Base-by-base conservation (phyloP, 2,329 filamentous ascomycete genomes). In the Alternaria dauci region DNA sequence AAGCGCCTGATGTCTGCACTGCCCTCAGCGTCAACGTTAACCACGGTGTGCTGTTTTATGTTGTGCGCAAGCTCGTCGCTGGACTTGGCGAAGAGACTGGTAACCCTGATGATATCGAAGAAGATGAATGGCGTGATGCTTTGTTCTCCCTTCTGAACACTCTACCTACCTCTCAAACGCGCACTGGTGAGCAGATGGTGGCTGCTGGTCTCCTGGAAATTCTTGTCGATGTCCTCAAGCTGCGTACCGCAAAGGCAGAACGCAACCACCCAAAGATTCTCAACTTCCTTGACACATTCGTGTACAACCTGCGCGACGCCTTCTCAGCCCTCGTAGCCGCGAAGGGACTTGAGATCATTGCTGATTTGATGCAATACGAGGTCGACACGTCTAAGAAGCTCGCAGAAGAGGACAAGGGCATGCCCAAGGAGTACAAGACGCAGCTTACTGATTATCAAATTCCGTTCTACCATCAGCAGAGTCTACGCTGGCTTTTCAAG, bases 1-100 rank as follows among this genome's bases (percentile, higher is more conserved):
- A 93, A 73, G 87, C 90, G 30, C 83, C 88, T 34, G 95, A 99
- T 76, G 90, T 99, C 25, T 89, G 93, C 65, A 89, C 92, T 42
- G 93, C 95, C n/a, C 83, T 99, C 42, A 96, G 93, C 72, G 92
- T 96, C 55, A 97, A 94, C 69, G 94, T 98, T 38, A 98, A 96
- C 71, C 96, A 99, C 71, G 96, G 95, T 14, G 91, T 98, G 30
- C 85, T 99, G 44, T 90, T 98, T 68, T 98, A 97, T 73, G 87
- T 97, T 67, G 90, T 97, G 51, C 88, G 94, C 57, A 97, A 96
- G 78, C 92, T 93, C 9, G 91, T 98, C 58, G 89, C 90, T 18
- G 91, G 93, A 65, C 90, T 99, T 81, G 88, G 68, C 25, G 64
- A 68, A 23, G 83, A 88, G 39, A 76, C 78, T 14, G 67, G 59